Percentiles rank a stretch among this genome's conserved stretches.
These are phyloP conservation scores for Dictyostelium brefeldianum DNA, from an alignment of 78 protist genomes.

Conservation along the genomic window DNA sequence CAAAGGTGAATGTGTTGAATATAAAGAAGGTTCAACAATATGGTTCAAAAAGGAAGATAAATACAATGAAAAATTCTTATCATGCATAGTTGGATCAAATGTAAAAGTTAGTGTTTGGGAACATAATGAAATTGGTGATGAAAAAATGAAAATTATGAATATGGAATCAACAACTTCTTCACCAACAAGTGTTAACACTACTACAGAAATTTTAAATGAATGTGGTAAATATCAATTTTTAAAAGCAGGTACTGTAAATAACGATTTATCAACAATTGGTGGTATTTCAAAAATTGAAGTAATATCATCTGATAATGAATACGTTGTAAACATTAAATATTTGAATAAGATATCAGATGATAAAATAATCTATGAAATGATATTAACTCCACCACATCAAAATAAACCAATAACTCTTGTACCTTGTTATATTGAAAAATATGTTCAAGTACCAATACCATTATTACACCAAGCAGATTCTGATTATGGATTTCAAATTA, in stretches of 20 bases:
- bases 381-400: constrained; percentile 26
- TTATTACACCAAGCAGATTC: constrained; percentile 32
- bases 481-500: constrained; percentile 33
- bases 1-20: neutral
- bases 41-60: neutral
- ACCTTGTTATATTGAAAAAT: neutral
- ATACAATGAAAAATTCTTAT: constrained; percentile 9
- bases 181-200: too few relatives aligned
- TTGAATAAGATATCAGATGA: neutral
- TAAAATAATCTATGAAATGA: constrained; percentile 4
- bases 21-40: neutral
- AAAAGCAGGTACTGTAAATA: constrained; percentile 17
- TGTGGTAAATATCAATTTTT: constrained; percentile 18
- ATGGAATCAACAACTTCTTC: too few relatives aligned
- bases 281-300: constrained; percentile 59
- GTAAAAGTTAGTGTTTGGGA: constrained; percentile 10
- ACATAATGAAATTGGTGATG: constrained; percentile 29
- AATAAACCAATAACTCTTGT: too few relatives aligned
- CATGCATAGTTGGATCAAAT: neutral
- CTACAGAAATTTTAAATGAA: too few relatives aligned
- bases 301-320: neutral
- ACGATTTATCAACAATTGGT: constrained; percentile 13
- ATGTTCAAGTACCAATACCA: constrained; percentile 58
- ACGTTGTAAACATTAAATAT: constrained; percentile 41
- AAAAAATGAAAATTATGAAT: neutral